phyloP scores from a whole-genome alignment of 192 early-diverging fungal species.

The Chytriomyces confervae region DNA sequence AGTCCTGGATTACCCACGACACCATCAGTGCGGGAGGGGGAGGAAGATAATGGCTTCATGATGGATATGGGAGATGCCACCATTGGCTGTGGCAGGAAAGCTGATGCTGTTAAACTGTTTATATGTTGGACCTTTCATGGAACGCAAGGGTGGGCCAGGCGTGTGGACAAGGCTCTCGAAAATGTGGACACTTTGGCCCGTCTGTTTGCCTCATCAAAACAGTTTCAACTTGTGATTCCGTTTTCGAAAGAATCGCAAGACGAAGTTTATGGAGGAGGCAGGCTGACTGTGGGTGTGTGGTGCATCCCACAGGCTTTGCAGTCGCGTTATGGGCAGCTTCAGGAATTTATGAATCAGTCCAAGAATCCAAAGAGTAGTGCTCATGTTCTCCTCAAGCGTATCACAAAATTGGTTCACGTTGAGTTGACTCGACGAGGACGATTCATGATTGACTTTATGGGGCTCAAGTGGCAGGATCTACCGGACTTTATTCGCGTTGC shows the following conservation, averaged over 20 bases:
- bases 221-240: conserved; percentile 22
- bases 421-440: conserved; percentile 53
- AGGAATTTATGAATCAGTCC: background rate
- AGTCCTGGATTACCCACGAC: background rate
- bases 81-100: conserved; percentile 77
- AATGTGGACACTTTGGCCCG: conserved; percentile 38
- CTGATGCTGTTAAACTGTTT: conserved; percentile 82
- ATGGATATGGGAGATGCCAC: conserved; percentile 80
- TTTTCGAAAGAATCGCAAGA: background rate
- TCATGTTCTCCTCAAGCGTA: background rate
- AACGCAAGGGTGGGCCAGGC: conserved; percentile 56
- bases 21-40: conserved; percentile 30
- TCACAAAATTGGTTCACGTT: conserved; percentile 54
- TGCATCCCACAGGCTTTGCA: conserved; percentile 4
- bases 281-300: conserved; percentile 22
- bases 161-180: conserved; percentile 65
- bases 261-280: background rate
- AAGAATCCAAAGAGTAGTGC: background rate
- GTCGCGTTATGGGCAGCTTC: background rate
- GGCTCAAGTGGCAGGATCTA: conserved; percentile 36
- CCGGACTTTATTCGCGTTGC: conserved; percentile 76
- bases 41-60: conserved; percentile 40
- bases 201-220: conserved; percentile 24
- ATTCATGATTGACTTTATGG: conserved; percentile 78
- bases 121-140: conserved; percentile 80